Percentiles rank a stretch among this genome's conserved stretches.
Evolutionary conservation across 169 alveolate genomes (phyloP).

Genomic region (Plasmodium berghei): DNA sequence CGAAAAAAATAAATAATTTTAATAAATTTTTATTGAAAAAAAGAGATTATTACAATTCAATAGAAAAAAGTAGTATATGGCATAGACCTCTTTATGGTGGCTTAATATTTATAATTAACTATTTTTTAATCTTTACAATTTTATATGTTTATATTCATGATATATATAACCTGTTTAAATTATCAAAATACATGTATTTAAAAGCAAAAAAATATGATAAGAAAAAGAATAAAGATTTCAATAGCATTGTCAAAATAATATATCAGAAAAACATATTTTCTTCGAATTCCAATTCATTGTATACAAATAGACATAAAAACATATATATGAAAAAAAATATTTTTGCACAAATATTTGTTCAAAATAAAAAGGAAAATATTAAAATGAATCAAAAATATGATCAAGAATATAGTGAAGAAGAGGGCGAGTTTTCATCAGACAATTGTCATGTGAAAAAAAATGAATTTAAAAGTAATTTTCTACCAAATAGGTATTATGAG

Average conservation of each 20-base stretch:
- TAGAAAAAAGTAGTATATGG: conserved; percentile 15
- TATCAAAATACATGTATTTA: conserved; percentile 38
- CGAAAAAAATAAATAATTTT: conserved; percentile 17
- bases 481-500: conserved; percentile 55
- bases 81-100: conserved; percentile 2
- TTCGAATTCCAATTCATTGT: conserved; percentile 22
- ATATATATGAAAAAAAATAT: conserved; percentile 66
- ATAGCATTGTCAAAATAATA: conserved; percentile 50
- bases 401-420: conserved; percentile 26
- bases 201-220: conserved; percentile 55
- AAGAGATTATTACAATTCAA: conserved; percentile 24
- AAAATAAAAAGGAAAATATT: conserved; percentile 38
- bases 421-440: conserved; percentile 30
- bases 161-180: conserved; percentile 37
- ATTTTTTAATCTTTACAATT: conserved; percentile 42
- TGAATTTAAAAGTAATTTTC: conserved; percentile 22
- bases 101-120: conserved; percentile 18
- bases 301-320: conserved; percentile 50
- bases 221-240: conserved; percentile 50
- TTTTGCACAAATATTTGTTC: conserved; percentile 71
- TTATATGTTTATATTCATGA: conserved; percentile 37
- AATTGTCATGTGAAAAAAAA: conserved; percentile 26
- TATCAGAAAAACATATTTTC: conserved; percentile 56
- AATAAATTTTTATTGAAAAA: conserved; percentile 52
- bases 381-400: conserved; percentile 56